Base-by-base conservation (phyloP, 2,329 filamentous ascomycete genomes). In the Aspergillus fructus region DNA sequence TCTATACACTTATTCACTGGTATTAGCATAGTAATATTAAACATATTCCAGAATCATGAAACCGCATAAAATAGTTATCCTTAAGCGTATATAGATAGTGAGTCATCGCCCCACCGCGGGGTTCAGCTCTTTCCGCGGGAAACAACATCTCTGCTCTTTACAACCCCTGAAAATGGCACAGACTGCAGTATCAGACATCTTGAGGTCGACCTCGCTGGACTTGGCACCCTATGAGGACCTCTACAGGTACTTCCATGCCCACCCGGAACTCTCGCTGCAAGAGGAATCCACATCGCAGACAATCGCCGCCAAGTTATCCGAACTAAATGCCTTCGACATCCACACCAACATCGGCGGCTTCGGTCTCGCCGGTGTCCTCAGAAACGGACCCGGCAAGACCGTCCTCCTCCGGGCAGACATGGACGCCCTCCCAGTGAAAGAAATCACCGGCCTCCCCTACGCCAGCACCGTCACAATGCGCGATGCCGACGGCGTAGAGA, bases 231-330 rank as follows among this genome's bases (percentile, higher is more conserved):
- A 84, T 63, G 79, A 86, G 71, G 69, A 70, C 2, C 71, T 83
- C 4, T 88, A 87, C 76, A 85, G 81, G 62, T 69, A 85, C 64
- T 79, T 87, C 53, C 85, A 88, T 65, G 68, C 76, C 12, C 71
- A 86, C 61, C 85, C 85, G 0, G 85, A 86, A 52, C 79, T 88
- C 27, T 86, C 84, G 0, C 76, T 78, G 2, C 83, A 82, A 66
- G 85, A 87, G 66, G 66, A 74, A 17, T 68, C 78, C 41, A 86
- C 84, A 0, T 81, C 84, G 0, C 66, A 76, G 17, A 79, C 69
- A 0, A 75, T 84, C 42, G 75, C 77, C 2, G 62, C 69, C 2
- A 71, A 79, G 55, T 74, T 86, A 2, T 54, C 65, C 23, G 49
- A 63, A 12, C 54, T 74, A 5, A 55, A 68, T 34, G 63, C 56